Base-by-base conservation (phyloP, 768 basidiomycete genomes). In the Auricularia sp. region DNA sequence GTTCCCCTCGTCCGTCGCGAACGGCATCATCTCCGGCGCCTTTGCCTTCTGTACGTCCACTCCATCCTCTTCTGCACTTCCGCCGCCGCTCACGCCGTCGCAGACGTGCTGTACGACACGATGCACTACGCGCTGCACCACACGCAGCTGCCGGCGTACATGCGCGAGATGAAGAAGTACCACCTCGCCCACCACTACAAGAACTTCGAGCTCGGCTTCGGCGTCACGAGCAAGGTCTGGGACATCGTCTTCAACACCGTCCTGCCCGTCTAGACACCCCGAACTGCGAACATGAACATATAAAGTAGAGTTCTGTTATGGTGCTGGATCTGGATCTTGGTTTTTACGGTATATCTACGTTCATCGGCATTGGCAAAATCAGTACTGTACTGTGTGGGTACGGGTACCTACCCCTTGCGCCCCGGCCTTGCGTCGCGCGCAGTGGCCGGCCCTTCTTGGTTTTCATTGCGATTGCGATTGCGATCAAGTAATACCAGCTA, bases 111-210 rank as follows among this genome's bases (percentile, higher is more conserved):
- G 35, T 94, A 94, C 75, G 92, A 94, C 71, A 85, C 83, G 77
- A 94, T 90, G 90, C 94, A 96, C 74, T 97, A 94, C 71, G 90
- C 91, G 83, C 80, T 94, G 65, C 94, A 96, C 73, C 94, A 97
- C 77, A 88, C 90, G 2, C 85, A 80, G 69, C 84, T 96, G 29
- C 93, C 94, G 2, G 78, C 86, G 42, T 97, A 98, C 77, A 74
- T 98, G 77, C 82, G 82, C 65, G 89, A 94, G 73, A 89, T 92
- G 90, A 99, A 99, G 81, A 91, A 91, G 73, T 98, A 98, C 73
- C 97, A 99, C 71, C 83, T 99, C 68, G 94, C 93, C 6, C 95
- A 98, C 72, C 96, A 98, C 75, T 97, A 96, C 81, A 97, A 97
- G 77, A 96, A 97, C 79, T 96, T 93, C 74, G 94, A 97, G 72